phyloP scores from a whole-genome alignment of 2,329 filamentous ascomycete species.

The Geoglossum cookeanum region DNA sequence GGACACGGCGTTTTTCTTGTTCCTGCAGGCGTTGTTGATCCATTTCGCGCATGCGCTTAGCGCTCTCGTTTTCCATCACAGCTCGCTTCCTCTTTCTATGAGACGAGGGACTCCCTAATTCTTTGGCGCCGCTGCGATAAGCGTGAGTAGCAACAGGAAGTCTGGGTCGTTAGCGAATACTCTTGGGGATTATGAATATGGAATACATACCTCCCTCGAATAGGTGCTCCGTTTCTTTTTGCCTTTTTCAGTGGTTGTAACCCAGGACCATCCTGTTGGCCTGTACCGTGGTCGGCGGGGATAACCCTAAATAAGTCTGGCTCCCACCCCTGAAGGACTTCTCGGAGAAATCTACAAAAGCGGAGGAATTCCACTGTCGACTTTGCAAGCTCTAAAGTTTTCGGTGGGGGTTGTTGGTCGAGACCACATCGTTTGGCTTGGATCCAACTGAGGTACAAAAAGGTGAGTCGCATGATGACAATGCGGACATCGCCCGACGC shows the following conservation, averaged over 20 bases:
- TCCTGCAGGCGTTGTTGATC: conserved; percentile 2
- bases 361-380: not conserved
- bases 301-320: not conserved
- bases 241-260: not conserved
- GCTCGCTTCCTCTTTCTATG: not conserved
- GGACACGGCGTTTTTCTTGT: conserved; percentile 1
- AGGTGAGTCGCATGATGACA: not conserved
- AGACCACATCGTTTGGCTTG: no score
- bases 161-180: not conserved
- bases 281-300: not conserved
- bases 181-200: not conserved
- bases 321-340: not conserved
- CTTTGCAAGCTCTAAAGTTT: not conserved
- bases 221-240: not conserved
- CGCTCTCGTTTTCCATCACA: not conserved
- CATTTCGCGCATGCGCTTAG: not conserved
- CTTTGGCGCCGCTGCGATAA: not conserved
- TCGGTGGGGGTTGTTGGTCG: not conserved
- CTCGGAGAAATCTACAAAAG: not conserved
- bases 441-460: not conserved
- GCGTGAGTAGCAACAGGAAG: not conserved
- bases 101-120: not conserved
- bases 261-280: not conserved
- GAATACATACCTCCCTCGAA: not conserved
- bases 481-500: not conserved